Percentiles rank a stretch among this genome's conserved stretches.
Evolutionary conservation across 768 basidiomycete genomes (phyloP).

Genomic region (Ephemerocybe angulata): DNA sequence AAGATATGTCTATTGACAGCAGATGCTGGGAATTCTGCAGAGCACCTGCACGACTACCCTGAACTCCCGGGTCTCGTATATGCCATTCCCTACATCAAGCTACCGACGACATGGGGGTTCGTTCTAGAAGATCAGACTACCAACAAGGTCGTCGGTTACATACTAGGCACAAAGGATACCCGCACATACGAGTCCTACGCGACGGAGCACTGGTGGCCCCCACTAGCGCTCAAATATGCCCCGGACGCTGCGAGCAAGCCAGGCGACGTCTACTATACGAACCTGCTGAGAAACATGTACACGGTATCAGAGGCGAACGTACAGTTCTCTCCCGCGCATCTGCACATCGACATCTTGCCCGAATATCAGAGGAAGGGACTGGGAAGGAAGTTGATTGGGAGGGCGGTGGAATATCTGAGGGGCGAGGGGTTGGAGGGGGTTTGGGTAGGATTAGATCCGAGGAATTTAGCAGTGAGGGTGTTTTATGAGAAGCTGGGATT

Average conservation of each 20-base stretch:
- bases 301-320: constrained; percentile 51
- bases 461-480: constrained; percentile 53
- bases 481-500: constrained; percentile 70
- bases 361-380: constrained; percentile 65
- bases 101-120: constrained; percentile 69
- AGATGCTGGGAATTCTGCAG: constrained; percentile 66
- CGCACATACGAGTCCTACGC: constrained; percentile 57
- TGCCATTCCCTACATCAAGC: constrained; percentile 70
- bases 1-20: constrained; percentile 73
- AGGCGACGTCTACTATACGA: constrained; percentile 42
- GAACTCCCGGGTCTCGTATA: constrained; percentile 72
- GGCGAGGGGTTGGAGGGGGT: constrained; percentile 46
- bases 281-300: constrained; percentile 39
- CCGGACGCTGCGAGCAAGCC: constrained; percentile 31
- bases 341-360: constrained; percentile 72
- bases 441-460: constrained; percentile 67
- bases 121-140: constrained; percentile 56
- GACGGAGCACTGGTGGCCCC: constrained; percentile 62
- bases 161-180: constrained; percentile 65
- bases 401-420: constrained; percentile 52
- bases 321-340: constrained; percentile 65
- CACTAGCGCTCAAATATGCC: constrained; percentile 54
- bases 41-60: constrained; percentile 52
- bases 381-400: constrained; percentile 61
- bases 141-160: constrained; percentile 64